A percentile compares a stretch with the other conserved stretches of the same genome.
Evolutionary conservation across 139 green algal genomes (phyloP).

Genomic region (Chloropicon primus): DNA sequence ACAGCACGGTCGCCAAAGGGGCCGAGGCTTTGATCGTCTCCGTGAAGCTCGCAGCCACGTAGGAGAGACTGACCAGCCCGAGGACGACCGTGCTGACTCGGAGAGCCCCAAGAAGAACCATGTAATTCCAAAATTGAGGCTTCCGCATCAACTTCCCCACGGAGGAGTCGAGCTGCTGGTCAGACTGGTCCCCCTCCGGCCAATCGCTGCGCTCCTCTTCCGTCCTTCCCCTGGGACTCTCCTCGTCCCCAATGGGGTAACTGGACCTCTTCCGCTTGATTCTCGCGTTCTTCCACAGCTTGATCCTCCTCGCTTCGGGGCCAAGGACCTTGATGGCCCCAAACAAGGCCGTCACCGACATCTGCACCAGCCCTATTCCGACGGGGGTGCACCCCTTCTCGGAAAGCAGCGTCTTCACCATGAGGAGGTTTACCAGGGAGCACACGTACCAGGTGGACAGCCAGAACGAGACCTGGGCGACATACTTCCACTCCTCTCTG

Average conservation of each 20-base stretch:
- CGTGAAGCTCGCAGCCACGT: background rate
- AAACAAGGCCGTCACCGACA: background rate
- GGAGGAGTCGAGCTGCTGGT: background rate
- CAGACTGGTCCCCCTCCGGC: background rate
- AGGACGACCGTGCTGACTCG: background rate
- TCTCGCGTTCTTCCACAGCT: background rate
- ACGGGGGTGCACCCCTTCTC: background rate
- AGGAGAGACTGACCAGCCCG: background rate
- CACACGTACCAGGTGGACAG: background rate
- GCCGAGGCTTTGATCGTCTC: background rate
- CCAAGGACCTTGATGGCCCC: background rate
- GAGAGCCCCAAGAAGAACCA: background rate
- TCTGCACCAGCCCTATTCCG: background rate
- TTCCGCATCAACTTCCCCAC: background rate
- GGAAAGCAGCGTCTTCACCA: background rate
- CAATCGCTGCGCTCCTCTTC: background rate
- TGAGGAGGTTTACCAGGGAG: background rate
- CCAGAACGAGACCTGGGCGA: background rate
- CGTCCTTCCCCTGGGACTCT: background rate
- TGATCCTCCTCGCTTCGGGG: background rate
- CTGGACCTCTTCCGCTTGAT: background rate
- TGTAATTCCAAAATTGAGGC: background rate
- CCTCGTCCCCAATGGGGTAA: background rate
- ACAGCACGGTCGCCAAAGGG: background rate
- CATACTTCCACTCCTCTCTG: background rate